These are phyloP conservation scores for Diplotaxis tenuifolia DNA, from an alignment of 345 rosid species.

Conservation along the genomic window DNA sequence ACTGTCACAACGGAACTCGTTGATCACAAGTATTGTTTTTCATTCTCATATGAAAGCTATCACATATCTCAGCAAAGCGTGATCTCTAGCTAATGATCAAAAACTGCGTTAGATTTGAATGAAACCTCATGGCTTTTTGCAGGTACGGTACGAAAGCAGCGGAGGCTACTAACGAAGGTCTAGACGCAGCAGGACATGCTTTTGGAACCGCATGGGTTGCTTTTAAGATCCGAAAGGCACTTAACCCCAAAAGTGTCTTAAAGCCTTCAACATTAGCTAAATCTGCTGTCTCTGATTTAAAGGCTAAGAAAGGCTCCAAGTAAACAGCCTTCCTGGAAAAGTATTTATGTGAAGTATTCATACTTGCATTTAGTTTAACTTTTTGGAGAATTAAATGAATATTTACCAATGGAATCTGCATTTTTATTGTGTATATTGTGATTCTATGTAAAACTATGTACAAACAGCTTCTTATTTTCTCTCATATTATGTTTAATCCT, in stretches of 20 bases:
- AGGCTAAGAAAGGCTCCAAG: slow-evolving; percentile 44
- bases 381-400: neutral
- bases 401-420: neutral
- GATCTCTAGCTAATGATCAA: neutral
- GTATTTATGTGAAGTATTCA: neutral
- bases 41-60: neutral
- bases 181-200: slow-evolving; percentile 88
- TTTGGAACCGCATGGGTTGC: slow-evolving; percentile 93
- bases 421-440: slow-evolving; percentile 20
- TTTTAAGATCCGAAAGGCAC: slow-evolving; percentile 81
- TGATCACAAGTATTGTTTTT: slow-evolving; percentile 51
- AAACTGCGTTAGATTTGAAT: neutral
- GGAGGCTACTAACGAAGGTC: slow-evolving; percentile 63
- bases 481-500: neutral
- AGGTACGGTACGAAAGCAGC: slow-evolving; percentile 87
- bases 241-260: slow-evolving; percentile 71
- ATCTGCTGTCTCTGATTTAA: slow-evolving; percentile 55
- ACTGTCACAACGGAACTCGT: slow-evolving; percentile 84
- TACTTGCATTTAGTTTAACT: neutral
- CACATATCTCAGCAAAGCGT: slow-evolving; percentile 7
- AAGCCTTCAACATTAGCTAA: slow-evolving; percentile 69
- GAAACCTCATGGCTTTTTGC: neutral
- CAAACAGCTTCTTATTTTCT: neutral
- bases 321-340: slow-evolving; percentile 17
- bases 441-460: slow-evolving; percentile 18